These are phyloP conservation scores for Artemisia annua DNA, from an alignment of 129 eudicot species.

Conservation along the genomic window DNA sequence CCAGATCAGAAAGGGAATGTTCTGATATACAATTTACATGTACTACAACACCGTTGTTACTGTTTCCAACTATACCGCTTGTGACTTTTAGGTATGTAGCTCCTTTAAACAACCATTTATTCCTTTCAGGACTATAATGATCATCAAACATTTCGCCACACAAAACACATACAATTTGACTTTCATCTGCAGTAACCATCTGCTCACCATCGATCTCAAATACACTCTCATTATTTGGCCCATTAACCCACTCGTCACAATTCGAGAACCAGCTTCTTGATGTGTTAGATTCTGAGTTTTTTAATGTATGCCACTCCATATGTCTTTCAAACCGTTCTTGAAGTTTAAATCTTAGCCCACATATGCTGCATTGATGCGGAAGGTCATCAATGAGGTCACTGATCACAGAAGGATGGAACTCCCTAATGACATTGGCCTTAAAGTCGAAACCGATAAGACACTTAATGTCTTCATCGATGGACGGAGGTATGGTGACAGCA, in stretches of 20 bases:
- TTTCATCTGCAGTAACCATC: slow-evolving; percentile 92
- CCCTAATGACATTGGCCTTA: slow-evolving; percentile 69
- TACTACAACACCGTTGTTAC: slow-evolving; percentile 46
- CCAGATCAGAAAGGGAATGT: slow-evolving; percentile 47
- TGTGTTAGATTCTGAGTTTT: slow-evolving; percentile 27
- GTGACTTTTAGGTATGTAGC: slow-evolving; percentile 50
- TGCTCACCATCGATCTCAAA: slow-evolving; percentile 43
- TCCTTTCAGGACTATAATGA: slow-evolving; percentile 54
- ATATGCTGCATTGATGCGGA: slow-evolving; percentile 66
- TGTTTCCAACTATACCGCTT: slow-evolving; percentile 29
- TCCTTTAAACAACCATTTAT: slow-evolving; percentile 86
- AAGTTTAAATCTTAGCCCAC: slow-evolving; percentile 67
- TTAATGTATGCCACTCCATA: slow-evolving; percentile 71
- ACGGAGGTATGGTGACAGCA: slow-evolving; percentile 23
- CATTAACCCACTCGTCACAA: slow-evolving; percentile 58
- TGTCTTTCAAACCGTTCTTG: slow-evolving; percentile 68
- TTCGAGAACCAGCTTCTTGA: slow-evolving; percentile 72
- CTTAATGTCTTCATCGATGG: slow-evolving; percentile 40
- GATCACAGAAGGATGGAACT: slow-evolving; percentile 58
- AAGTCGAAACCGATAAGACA: slow-evolving; percentile 66
- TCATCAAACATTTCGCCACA: slow-evolving; percentile 93
- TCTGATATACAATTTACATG: slow-evolving; percentile 70
- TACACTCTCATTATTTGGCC: slow-evolving; percentile 21
- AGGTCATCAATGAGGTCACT: slow-evolving; percentile 62
- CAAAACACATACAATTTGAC: slow-evolving; percentile 67